Base-by-base conservation (phyloP, 2,329 filamentous ascomycete species). In the Ophiognomonia clavigignenti-juglandacearum region DNA sequence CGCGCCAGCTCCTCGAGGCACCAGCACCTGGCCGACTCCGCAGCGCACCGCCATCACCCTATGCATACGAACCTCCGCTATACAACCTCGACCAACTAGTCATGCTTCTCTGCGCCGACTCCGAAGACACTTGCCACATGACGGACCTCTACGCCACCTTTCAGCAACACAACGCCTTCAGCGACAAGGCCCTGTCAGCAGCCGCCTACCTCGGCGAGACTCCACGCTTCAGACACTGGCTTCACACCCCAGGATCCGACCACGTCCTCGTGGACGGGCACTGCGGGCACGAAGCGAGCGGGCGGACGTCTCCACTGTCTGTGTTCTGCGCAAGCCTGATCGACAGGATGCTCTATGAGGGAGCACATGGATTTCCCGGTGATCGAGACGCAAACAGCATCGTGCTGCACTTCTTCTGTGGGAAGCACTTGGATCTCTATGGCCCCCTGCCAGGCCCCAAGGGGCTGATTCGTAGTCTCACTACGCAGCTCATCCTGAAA, bases 361-460 rank as follows among this genome's bases (percentile, higher is more conserved):
- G 36, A 32, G 18, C 10, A 29, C 13, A 14, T 20, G n/a, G n/a
- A n/a, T n/a, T n/a, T n/a, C n/a, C n/a, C n/a, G n/a, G n/a, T n/a
- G n/a, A n/a, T n/a, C n/a, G n/a, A n/a, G n/a, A n/a, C n/a, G n/a
- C 38, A 4, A 4, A 37, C 4, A 7, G 9, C 8, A 32, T 39
- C 3, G 45, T 43, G 16, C 24, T 48, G 10, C 42, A 47, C 39
- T 43, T 38, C 19, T 43, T 47, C n/a, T 47, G 45, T 18, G 45
- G 45, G 2, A 39, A 29, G 16, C 45, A 47, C 4, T 4, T 23
- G 4, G n/a, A 31, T 31, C 26, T 23, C 5, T 6, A 43, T 8
- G 45, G 34, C 3, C 11, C 20, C 9, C 24, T 43, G 8, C 16
- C 8, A 4, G 45, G 45, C 2, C 45, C 45, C 1, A 23, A 36